Evolutionary conservation across 495 filamentous ascomycete genomes (phyloP).

Genomic region (Cercophora sp.): DNA sequence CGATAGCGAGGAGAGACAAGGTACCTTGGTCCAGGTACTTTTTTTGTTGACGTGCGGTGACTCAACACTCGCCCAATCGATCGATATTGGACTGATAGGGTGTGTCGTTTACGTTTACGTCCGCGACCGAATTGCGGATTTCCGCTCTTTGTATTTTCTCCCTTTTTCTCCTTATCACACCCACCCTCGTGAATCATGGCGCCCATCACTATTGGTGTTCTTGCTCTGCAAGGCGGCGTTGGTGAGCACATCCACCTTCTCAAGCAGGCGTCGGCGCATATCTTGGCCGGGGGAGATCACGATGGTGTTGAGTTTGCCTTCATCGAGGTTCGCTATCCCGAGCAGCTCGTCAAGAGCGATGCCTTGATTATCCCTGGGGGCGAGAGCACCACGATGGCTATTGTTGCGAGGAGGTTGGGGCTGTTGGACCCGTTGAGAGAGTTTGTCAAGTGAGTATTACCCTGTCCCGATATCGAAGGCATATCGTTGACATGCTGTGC

Average conservation of each 20-base stretch:
- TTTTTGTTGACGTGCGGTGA: no score
- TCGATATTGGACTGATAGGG: no score
- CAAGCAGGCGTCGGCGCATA: constrained; percentile 51
- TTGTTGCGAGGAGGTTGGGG: constrained; percentile 76
- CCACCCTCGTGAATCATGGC: not conserved
- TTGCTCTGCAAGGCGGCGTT: constrained; percentile 93
- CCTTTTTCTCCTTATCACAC: not conserved
- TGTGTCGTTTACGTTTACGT: no score
- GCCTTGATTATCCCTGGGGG: constrained; percentile 89
- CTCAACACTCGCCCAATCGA: no score
- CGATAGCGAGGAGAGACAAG: no score
- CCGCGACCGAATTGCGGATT: not conserved
- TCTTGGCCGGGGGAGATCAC: constrained; percentile 3
- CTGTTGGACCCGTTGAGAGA: constrained; percentile 80
- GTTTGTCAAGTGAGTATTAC: constrained; percentile 93
- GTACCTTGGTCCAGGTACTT: no score
- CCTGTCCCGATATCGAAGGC: no score
- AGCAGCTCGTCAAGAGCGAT: constrained; percentile 68
- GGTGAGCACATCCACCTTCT: constrained; percentile 80
- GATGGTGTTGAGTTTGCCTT: constrained; percentile 48
- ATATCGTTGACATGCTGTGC: no score
- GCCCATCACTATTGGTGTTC: constrained; percentile 67
- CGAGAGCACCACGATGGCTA: constrained; percentile 89
- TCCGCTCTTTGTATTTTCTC: not conserved
- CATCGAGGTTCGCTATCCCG: constrained; percentile 72